Percentiles rank a stretch among this genome's conserved stretches.
Evolutionary conservation across 2,329 filamentous ascomycete species (phyloP).

Genomic region (Xylaria sp.): DNA sequence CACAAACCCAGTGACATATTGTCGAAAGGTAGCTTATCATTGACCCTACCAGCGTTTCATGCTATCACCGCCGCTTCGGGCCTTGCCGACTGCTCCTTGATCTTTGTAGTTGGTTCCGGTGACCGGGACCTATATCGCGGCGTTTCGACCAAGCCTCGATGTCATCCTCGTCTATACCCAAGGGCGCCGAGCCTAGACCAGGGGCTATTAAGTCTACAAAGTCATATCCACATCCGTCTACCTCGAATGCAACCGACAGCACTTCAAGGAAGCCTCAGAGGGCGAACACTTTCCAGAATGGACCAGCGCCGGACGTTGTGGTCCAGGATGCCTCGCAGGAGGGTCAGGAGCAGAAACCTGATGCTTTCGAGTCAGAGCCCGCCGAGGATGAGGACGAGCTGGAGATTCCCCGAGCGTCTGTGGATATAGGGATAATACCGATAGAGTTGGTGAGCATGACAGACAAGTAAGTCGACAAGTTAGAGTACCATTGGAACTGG

Average conservation of each 20-base stretch:
- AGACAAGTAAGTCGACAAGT: constrained; percentile 71
- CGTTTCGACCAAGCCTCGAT: constrained; percentile 38
- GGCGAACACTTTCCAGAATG: constrained; percentile 59
- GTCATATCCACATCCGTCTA: constrained; percentile 43
- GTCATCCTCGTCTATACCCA: constrained; percentile 42
- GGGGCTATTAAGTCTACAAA: constrained; percentile 43
- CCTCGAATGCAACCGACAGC: constrained; percentile 45
- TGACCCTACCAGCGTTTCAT: constrained; percentile 11
- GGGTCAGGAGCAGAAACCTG: constrained; percentile 49
- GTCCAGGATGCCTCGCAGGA: constrained; percentile 37
- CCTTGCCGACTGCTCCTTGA: not conserved
- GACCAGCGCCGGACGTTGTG: constrained; percentile 46
- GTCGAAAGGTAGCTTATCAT: constrained; percentile 29
- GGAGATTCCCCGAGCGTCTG: constrained; percentile 64
- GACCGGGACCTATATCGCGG: constrained; percentile 19
- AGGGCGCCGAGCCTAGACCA: constrained; percentile 43
- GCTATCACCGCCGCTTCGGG: not conserved
- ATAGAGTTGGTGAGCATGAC: constrained; percentile 92
- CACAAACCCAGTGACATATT: not conserved
- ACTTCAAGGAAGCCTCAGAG: constrained; percentile 53
- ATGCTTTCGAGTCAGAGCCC: constrained; percentile 61
- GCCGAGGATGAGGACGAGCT: constrained; percentile 57
- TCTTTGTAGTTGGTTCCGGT: not conserved
- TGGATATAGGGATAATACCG: constrained; percentile 87
- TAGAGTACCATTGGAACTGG: constrained; percentile 22